phyloP scores from a whole-genome alignment of 2,329 filamentous ascomycete genomes.

The Didymella segeticola region DNA sequence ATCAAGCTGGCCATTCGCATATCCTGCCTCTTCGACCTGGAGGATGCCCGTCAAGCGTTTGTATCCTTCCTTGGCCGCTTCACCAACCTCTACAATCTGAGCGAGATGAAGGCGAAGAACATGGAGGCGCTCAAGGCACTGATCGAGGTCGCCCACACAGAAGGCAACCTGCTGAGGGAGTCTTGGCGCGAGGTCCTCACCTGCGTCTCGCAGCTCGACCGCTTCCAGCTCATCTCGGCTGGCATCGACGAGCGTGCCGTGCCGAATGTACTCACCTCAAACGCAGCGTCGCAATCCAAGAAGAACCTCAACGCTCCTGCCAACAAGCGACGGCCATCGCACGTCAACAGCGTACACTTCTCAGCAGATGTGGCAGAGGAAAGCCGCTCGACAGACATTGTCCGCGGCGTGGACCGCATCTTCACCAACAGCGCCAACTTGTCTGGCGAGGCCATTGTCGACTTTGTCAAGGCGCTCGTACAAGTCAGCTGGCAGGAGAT shows the following conservation, averaged over 20 bases:
- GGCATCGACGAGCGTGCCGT: conserved; percentile 92
- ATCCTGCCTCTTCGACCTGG: conserved; percentile 89
- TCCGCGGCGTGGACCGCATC: conserved; percentile 91
- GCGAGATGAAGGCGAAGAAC: conserved; percentile 95
- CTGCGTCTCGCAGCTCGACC: conserved; percentile 93
- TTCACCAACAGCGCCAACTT: conserved; percentile 96
- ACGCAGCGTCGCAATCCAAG: conserved; percentile 69
- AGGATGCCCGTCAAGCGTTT: conserved; percentile 93
- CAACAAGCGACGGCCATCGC: conserved; percentile 58
- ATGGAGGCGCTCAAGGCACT: conserved; percentile 92
- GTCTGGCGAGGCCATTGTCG: conserved; percentile 90
- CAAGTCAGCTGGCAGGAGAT: conserved; percentile 99
- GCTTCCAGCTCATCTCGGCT: conserved; percentile 91
- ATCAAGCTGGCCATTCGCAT: conserved; percentile 94
- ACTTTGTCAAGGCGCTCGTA: conserved; percentile 89
- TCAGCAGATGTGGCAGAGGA: conserved; percentile 87
- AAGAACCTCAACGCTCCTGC: conserved; percentile 70
- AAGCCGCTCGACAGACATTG: conserved; percentile 88
- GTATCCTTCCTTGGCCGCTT: conserved; percentile 91
- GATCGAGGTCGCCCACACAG: conserved; percentile 88
- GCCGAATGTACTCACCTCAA: conserved; percentile 82
- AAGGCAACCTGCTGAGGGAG: conserved; percentile 85
- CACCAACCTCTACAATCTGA: conserved; percentile 93
- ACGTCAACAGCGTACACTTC: conserved; percentile 57
- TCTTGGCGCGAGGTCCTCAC: conserved; percentile 97